A percentile compares a stretch with the other conserved stretches of the same genome.
Conservation (phyloP, 2,329 filamentous ascomycete genomes). For the Claviceps monticola region DNA sequence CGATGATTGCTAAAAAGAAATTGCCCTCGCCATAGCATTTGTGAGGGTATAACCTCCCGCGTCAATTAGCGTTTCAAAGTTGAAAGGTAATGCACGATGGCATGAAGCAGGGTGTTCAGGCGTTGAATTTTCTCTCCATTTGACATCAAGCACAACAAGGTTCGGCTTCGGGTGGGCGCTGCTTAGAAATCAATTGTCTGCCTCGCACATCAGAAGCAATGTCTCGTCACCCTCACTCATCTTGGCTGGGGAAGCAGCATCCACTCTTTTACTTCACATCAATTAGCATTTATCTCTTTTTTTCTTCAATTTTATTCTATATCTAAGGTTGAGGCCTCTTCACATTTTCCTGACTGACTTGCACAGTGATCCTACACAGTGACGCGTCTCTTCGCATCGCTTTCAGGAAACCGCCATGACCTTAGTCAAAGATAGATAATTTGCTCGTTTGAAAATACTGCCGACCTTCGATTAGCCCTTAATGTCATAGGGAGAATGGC, state of each 20-base stretch:
- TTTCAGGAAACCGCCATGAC: background rate
- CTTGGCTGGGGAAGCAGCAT: background rate
- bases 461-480: background rate
- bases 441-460: constrained; percentile 4
- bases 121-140: background rate
- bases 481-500: too few relatives aligned
- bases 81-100: background rate
- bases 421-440: constrained; percentile 3
- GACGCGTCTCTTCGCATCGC: background rate
- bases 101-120: constrained; percentile 1
- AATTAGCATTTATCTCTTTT: background rate
- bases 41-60: constrained; percentile 1
- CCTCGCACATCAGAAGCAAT: background rate
- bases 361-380: background rate
- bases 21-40: constrained; percentile 4
- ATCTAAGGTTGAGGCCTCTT: too few relatives aligned
- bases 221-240: background rate
- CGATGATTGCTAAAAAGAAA: background rate
- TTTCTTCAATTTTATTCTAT: too few relatives aligned
- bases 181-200: background rate
- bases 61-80: background rate
- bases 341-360: background rate
- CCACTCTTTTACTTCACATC: background rate
- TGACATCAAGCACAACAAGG: background rate
- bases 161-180: background rate